Evolutionary conservation across 2,329 filamentous ascomycete genomes (phyloP).

Genomic region (Colletotrichum sp.): DNA sequence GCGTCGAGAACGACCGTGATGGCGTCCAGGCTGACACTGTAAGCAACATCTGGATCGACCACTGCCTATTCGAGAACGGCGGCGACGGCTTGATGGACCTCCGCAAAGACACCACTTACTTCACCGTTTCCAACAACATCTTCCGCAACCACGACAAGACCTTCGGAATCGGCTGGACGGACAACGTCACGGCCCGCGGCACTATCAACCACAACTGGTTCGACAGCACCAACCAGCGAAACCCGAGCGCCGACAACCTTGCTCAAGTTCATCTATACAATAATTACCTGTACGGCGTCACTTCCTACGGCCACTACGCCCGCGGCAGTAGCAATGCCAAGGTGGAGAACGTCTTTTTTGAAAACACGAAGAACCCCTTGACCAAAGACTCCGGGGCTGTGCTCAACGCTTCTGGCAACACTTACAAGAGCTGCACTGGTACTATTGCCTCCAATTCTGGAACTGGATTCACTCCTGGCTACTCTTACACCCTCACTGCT

Average conservation of each 20-base stretch:
- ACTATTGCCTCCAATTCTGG: constrained; percentile 14
- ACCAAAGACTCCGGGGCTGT: background rate
- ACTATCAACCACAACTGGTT: constrained; percentile 23
- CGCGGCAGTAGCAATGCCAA: constrained; percentile 17
- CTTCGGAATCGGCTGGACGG: constrained; percentile 24
- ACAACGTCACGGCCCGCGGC: constrained; percentile 17
- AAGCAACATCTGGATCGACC: constrained; percentile 24
- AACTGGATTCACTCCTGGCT: background rate
- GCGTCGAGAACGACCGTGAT: constrained; percentile 15
- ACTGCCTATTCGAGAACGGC: constrained; percentile 18
- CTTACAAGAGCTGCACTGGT: constrained; percentile 10
- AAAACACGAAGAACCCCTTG: constrained; percentile 17
- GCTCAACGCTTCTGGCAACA: constrained; percentile 2
- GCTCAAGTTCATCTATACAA: constrained; percentile 22
- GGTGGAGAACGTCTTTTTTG: constrained; percentile 21
- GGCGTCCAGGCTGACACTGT: constrained; percentile 18
- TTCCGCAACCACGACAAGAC: constrained; percentile 24
- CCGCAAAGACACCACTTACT: constrained; percentile 21
- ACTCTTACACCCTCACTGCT: constrained; percentile 4
- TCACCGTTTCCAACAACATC: constrained; percentile 24
- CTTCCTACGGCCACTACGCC: constrained; percentile 20
- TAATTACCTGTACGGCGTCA: constrained; percentile 18
- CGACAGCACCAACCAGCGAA: constrained; percentile 20
- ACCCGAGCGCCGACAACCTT: constrained; percentile 19
- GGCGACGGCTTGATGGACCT: constrained; percentile 22